phyloP scores from a whole-genome alignment of 1,284 basidiomycete species.

The Ceratorhiza oryzae-sativae region DNA sequence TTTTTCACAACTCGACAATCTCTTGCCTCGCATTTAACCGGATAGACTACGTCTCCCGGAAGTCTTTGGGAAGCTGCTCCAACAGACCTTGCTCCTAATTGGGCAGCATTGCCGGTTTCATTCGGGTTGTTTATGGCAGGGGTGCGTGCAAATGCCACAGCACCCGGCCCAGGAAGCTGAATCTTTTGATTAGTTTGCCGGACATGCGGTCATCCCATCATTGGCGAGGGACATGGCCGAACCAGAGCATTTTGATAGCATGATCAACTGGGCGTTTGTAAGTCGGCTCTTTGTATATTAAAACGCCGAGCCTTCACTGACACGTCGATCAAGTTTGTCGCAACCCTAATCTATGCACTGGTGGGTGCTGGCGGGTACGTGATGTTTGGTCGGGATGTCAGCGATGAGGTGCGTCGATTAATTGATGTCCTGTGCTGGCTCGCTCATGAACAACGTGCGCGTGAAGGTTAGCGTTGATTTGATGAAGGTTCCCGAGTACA shows the following conservation, averaged over 20 bases:
- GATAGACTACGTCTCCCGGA: constrained; percentile 69
- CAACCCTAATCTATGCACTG: constrained; percentile 78
- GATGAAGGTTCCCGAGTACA: constrained; percentile 78
- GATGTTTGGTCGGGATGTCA: constrained; percentile 87
- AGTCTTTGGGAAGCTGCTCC: constrained; percentile 78
- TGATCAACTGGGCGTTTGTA: constrained; percentile 87
- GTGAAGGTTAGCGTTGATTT: constrained; percentile 85
- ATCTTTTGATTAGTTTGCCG: constrained; percentile 70
- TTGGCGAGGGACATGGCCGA: constrained; percentile 90
- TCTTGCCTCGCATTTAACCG: background rate
- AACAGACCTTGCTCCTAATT: constrained; percentile 69
- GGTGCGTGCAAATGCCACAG: constrained; percentile 55
- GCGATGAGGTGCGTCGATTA: constrained; percentile 73
- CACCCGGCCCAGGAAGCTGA: background rate
- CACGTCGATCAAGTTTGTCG: constrained; percentile 62
- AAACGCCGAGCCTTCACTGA: background rate
- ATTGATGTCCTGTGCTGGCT: background rate
- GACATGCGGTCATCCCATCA: constrained; percentile 92
- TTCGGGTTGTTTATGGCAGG: constrained; percentile 97
- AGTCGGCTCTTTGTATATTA: constrained; percentile 46
- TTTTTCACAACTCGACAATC: too few relatives aligned
- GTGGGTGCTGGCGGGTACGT: constrained; percentile 88
- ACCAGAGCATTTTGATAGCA: constrained; percentile 78
- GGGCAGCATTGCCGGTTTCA: constrained; percentile 63
- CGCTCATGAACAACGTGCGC: background rate